A percentile compares a stretch with the other conserved stretches of the same genome.
Evolutionary conservation across 768 basidiomycete species (phyloP).

Genomic region (Xerocomus spinulosus): DNA sequence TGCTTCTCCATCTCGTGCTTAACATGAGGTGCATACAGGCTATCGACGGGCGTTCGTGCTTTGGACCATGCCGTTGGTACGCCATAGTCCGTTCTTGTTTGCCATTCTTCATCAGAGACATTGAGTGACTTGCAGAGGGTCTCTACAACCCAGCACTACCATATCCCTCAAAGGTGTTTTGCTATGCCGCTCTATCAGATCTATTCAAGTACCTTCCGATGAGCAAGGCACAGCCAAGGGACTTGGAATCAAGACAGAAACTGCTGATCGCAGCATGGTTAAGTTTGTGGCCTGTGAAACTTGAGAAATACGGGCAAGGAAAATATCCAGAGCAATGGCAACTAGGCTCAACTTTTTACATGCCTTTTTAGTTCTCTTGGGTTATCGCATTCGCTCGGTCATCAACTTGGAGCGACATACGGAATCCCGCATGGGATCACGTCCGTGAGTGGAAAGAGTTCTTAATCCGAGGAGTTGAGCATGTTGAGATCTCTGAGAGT

Average conservation of each 20-base stretch:
- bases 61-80: conserved; percentile 75
- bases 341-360: conserved; percentile 1
- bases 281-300: conserved; percentile 66
- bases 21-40: conserved; percentile 37
- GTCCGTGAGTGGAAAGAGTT: conserved; percentile 45
- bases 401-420: conserved; percentile 69
- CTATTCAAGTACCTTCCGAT: conserved; percentile 69
- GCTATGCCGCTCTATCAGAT: conserved; percentile 62
- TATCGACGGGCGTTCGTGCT: conserved; percentile 75
- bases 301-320: conserved; percentile 50
- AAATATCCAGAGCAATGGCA: background rate
- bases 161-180: conserved; percentile 58
- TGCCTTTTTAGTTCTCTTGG: conserved; percentile 50
- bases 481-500: conserved; percentile 36
- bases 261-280: conserved; percentile 76
- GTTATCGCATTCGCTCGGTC: conserved; percentile 71
- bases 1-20: conserved; percentile 4
- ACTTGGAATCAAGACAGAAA: conserved; percentile 59
- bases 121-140: conserved; percentile 36
- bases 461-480: conserved; percentile 6
- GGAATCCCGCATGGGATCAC: conserved; percentile 80
- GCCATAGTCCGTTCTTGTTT: conserved; percentile 14
- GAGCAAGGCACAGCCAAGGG: conserved; percentile 54
- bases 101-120: background rate
- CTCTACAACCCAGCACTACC: conserved; percentile 56